A percentile compares a stretch with the other conserved stretches of the same genome.
These are phyloP conservation scores for Sodiomyces alkalinus DNA, from an alignment of 2,329 filamentous ascomycete species.

Conservation along the genomic window DNA sequence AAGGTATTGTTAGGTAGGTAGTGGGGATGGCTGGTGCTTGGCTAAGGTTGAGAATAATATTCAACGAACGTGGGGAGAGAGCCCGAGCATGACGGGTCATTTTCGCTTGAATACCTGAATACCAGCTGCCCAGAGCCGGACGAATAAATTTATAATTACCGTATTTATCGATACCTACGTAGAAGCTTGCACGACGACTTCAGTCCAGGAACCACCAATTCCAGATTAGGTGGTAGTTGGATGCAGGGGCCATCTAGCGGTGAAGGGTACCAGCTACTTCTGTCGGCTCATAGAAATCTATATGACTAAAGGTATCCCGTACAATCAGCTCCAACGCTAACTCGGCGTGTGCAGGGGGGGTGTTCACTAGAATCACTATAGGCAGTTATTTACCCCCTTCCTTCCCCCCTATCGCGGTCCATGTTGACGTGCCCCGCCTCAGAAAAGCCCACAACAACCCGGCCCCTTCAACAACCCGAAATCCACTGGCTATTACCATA, in stretches of 20 bases:
- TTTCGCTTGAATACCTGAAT: no score
- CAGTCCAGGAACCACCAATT: slow-evolving; percentile 4
- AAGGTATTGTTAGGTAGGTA: no score
- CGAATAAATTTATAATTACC: no score
- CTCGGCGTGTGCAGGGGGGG: slow-evolving; percentile 4
- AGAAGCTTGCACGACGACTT: no score
- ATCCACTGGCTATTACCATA: neutral
- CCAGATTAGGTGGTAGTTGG: neutral
- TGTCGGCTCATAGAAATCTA: slow-evolving; percentile 1
- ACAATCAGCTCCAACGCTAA: slow-evolving; percentile 5
- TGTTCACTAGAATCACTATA: slow-evolving; percentile 2
- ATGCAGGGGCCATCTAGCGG: slow-evolving; percentile 10
- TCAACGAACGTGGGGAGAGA: no score
- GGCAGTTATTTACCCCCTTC: no score
- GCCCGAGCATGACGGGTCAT: no score
- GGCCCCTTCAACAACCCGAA: neutral
- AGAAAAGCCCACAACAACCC: slow-evolving; percentile 11
- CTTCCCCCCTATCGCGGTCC: slow-evolving; percentile 6
- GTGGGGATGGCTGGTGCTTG: no score
- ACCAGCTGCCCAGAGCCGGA: no score
- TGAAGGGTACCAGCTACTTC: slow-evolving; percentile 9
- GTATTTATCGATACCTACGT: no score
- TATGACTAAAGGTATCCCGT: slow-evolving; percentile 3
- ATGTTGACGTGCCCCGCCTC: slow-evolving; percentile 13
- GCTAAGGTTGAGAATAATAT: no score